Percentiles rank a stretch among this genome's conserved stretches.
phyloP scores from a whole-genome alignment of 2,329 filamentous ascomycete species.

The Ophiostoma tasmaniense region DNA sequence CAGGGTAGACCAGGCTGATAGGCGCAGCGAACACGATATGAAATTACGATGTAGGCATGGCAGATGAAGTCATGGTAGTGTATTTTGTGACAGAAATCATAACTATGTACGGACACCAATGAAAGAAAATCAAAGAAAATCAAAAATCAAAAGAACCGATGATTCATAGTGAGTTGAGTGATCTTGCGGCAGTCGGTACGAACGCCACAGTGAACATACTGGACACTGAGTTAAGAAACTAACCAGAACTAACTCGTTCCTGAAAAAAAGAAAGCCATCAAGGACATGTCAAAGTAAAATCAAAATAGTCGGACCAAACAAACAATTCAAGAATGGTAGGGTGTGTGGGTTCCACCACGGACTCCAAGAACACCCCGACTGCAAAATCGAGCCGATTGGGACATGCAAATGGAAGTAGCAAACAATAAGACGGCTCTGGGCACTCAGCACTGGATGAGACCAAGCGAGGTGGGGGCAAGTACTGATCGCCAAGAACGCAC shows the following conservation, averaged over 20 bases:
- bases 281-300: no score
- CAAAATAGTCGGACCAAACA: neutral
- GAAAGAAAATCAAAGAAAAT: no score
- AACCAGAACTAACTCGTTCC: no score
- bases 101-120: no score
- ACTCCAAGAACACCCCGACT: conserved; percentile 17
- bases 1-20: neutral
- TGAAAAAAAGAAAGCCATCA: no score
- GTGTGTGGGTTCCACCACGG: conserved; percentile 13
- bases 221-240: no score
- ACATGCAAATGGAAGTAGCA: neutral
- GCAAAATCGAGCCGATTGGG: neutral
- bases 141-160: no score
- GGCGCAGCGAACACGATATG: neutral
- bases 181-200: no score
- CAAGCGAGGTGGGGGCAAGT: neutral
- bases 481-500: neutral
- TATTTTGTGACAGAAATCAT: no score
- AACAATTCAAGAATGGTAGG: neutral
- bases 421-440: neutral
- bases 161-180: no score
- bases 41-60: neutral
- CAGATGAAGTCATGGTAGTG: neutral
- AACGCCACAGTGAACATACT: no score
- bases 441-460: neutral